A percentile compares a stretch with the other conserved stretches of the same genome.
These are phyloP conservation scores for Trichoderma semiorbis DNA, from an alignment of 2,329 filamentous ascomycete species.

Conservation along the genomic window DNA sequence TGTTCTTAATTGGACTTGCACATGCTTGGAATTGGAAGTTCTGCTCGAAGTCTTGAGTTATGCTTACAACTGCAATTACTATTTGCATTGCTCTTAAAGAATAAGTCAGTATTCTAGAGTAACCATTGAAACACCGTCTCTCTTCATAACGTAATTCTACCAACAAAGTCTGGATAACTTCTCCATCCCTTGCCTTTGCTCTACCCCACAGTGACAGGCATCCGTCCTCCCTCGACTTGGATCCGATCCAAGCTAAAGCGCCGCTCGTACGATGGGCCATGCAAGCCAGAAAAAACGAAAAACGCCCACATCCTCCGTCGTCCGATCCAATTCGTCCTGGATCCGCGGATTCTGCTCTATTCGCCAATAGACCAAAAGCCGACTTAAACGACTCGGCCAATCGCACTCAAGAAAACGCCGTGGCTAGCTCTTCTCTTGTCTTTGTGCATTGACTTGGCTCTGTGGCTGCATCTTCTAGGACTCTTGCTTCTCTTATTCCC, in stretches of 20 bases:
- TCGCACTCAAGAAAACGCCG: not conserved
- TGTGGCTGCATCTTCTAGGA: not conserved
- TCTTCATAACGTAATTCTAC: not conserved
- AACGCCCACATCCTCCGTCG: not conserved
- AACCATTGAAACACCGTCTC: not conserved
- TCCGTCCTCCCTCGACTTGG: not conserved
- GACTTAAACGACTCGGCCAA: not conserved
- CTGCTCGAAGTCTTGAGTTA: not conserved
- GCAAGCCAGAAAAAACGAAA: not conserved
- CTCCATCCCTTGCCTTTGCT: not conserved
- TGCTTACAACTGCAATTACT: not conserved
- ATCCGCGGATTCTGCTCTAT: not conserved
- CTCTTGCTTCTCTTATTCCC: not conserved
- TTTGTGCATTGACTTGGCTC: not conserved
- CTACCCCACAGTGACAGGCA: not conserved
- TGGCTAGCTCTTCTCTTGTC: not conserved
- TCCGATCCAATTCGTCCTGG: not conserved
- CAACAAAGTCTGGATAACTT: not conserved
- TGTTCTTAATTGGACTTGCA: not conserved
- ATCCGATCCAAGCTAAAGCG: not conserved
- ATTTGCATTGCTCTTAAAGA: not conserved
- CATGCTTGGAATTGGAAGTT: not conserved
- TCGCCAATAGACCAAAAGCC: not conserved
- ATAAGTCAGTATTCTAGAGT: not conserved
- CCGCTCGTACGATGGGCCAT: conserved; percentile 5